Evolutionary conservation across 768 basidiomycete species (phyloP).

Genomic region (Mycena haematopus): DNA sequence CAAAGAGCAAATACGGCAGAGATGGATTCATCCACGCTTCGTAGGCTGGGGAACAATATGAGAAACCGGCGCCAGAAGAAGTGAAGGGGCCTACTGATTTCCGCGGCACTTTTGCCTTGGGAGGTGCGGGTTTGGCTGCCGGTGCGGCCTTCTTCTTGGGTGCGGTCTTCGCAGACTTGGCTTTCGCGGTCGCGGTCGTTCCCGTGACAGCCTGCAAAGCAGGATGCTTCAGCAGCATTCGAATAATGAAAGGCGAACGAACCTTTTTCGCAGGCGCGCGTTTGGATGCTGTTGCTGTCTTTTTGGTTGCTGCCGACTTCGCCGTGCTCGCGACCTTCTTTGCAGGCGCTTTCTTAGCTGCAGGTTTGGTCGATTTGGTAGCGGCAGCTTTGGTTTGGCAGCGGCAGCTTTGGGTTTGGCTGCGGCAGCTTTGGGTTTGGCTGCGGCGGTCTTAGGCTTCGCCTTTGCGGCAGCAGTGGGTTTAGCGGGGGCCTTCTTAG

Average conservation of each 20-base stretch:
- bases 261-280: conserved; percentile 73
- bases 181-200: conserved; percentile 47
- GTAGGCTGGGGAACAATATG: conserved; percentile 20
- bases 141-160: conserved; percentile 36
- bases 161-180: conserved; percentile 45
- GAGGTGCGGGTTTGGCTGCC: conserved; percentile 19
- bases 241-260: conserved; percentile 4
- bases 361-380: conserved; percentile 38
- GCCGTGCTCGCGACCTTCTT: conserved; percentile 47
- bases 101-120: conserved; percentile 23
- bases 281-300: conserved; percentile 48
- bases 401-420: conserved; percentile 35
- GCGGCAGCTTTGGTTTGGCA: conserved; percentile 34
- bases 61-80: conserved; percentile 8
- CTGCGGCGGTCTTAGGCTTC: conserved; percentile 14
- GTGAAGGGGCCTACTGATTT: conserved; percentile 21
- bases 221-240: neutral
- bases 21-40: conserved; percentile 22
- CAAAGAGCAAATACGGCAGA: neutral
- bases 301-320: conserved; percentile 49
- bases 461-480: conserved; percentile 31
- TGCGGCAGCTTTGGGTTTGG: conserved; percentile 25
- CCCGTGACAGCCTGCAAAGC: conserved; percentile 57
- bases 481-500: conserved; percentile 44
- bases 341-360: conserved; percentile 40